These are phyloP conservation scores for Penicillium samsonianum DNA, from an alignment of 495 filamentous ascomycete species.

Conservation along the genomic window DNA sequence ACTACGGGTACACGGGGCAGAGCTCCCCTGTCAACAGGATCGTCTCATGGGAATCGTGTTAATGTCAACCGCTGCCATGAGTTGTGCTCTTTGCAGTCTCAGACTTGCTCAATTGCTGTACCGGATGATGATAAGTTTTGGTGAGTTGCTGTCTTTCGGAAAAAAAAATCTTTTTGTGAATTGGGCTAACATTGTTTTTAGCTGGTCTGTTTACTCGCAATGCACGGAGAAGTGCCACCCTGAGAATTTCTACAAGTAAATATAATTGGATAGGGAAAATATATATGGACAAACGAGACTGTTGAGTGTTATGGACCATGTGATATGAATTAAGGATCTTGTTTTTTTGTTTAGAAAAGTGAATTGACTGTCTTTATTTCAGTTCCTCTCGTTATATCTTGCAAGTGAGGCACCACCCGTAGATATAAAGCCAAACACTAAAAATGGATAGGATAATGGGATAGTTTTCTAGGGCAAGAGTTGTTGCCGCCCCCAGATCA, in stretches of 20 bases:
- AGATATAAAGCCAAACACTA: not conserved
- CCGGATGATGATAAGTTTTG: conserved; percentile 34
- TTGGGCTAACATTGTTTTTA: conserved; percentile 7
- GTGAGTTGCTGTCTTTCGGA: conserved; percentile 20
- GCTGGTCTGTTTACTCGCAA: conserved; percentile 24
- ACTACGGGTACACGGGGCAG: conserved; percentile 19
- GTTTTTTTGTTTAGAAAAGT: not conserved
- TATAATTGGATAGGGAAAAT: not conserved
- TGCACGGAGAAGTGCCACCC: conserved; percentile 28
- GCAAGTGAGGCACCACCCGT: not conserved
- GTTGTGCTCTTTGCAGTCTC: conserved; percentile 29
- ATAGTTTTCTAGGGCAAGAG: too few relatives aligned
- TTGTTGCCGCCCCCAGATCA: too few relatives aligned
- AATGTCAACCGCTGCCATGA: conserved; percentile 30
- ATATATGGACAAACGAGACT: not conserved
- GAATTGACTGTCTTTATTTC: not conserved
- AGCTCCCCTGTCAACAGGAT: conserved; percentile 18
- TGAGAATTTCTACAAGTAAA: conserved; percentile 18
- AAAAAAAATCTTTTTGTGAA: too few relatives aligned
- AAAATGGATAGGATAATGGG: not conserved
- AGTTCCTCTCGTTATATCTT: not conserved
- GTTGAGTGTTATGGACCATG: conserved; percentile 3
- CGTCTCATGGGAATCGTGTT: conserved; percentile 15
- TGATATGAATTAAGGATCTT: conserved; percentile 6
- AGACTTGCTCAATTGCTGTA: conserved; percentile 32